These are phyloP conservation scores for Calamus simplicifolius DNA, from an alignment of 176 grass and related monocot species.

Conservation along the genomic window DNA sequence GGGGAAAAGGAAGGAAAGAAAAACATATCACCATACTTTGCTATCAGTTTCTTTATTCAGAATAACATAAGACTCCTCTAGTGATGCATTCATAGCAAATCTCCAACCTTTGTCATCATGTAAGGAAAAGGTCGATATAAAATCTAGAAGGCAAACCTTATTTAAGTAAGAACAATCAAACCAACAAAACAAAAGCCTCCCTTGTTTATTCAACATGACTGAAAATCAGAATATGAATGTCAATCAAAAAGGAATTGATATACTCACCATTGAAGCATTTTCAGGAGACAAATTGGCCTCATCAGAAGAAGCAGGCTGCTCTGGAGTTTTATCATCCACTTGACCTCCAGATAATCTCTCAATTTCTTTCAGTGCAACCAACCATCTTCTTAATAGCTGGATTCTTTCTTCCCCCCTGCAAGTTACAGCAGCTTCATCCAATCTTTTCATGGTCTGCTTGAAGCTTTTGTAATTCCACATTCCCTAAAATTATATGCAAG, in stretches of 20 bases:
- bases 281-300: conserved; percentile 30
- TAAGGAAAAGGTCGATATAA: no score
- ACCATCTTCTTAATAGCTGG: conserved; percentile 68
- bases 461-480: conserved; percentile 56
- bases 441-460: conserved; percentile 56
- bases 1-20: no score
- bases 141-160: no score
- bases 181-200: no score
- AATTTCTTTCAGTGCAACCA: conserved; percentile 59
- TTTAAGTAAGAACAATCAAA: no score
- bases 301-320: conserved; percentile 14
- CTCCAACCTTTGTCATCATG: no score
- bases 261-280: conserved; percentile 37
- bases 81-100: no score
- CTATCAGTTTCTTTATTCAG: no score
- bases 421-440: conserved; percentile 71
- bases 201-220: no score
- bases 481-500: conserved; percentile 34
- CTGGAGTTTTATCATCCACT: conserved; percentile 15
- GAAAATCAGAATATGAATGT: conserved; percentile 1
- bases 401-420: conserved; percentile 59
- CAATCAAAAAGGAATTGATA: background rate
- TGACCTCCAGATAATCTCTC: conserved; percentile 26
- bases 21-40: no score
- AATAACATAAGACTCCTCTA: no score